These are phyloP conservation scores for Flammula alnicola DNA, from an alignment of 1,284 basidiomycete genomes.

Conservation along the genomic window DNA sequence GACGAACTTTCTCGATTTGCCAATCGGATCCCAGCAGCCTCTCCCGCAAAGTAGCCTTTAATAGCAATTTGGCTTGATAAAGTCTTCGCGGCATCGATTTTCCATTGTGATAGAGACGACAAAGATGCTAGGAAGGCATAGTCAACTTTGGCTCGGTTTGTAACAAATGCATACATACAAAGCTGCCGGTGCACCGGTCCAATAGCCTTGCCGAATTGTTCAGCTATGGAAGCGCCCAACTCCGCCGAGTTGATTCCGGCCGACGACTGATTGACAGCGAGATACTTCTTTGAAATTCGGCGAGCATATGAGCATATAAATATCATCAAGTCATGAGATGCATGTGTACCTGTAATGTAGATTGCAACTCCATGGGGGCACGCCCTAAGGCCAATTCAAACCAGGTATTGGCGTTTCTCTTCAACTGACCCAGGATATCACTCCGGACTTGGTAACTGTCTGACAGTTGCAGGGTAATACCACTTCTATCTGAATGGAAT, in stretches of 20 bases:
- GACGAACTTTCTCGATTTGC: conserved; percentile 57
- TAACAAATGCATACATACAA: conserved; percentile 47
- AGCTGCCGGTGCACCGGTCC: conserved; percentile 82
- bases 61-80: conserved; percentile 82
- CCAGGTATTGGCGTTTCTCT: conserved; percentile 80
- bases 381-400: conserved; percentile 84
- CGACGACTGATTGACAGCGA: conserved; percentile 72
- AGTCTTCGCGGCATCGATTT: conserved; percentile 77
- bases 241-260: conserved; percentile 78
- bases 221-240: conserved; percentile 87
- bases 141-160: neutral
- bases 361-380: conserved; percentile 92
- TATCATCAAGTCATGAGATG: neutral
- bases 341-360: conserved; percentile 78
- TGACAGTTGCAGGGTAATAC: conserved; percentile 80
- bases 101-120: conserved; percentile 58
- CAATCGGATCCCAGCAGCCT: conserved; percentile 81
- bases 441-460: conserved; percentile 90
- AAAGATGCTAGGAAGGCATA: conserved; percentile 56
- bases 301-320: neutral
- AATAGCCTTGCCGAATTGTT: conserved; percentile 82
- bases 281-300: conserved; percentile 88
- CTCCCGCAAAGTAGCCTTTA: conserved; percentile 87
- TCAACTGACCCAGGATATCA: conserved; percentile 79
- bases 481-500: conserved; percentile 80